Evolutionary conservation across 345 rosid genomes (phyloP).

Genomic region (Pugionium dolabratum): DNA sequence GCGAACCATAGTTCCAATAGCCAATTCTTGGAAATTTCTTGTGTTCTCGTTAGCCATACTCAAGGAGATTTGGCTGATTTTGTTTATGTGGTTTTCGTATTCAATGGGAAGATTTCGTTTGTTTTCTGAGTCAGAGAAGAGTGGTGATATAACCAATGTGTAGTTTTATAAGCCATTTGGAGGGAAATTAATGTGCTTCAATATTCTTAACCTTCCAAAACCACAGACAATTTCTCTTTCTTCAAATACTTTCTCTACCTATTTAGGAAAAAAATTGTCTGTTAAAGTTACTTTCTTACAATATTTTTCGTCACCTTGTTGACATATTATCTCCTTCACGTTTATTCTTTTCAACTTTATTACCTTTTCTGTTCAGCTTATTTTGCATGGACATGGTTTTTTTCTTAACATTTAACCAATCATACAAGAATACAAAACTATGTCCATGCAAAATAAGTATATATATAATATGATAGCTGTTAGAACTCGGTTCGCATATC

Average conservation of each 20-base stretch:
- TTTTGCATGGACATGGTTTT: not conserved
- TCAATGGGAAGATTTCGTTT: not conserved
- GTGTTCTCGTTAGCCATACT: conserved; percentile 1
- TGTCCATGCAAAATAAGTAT: conserved; percentile 11
- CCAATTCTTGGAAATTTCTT: not conserved
- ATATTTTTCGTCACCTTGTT: not conserved
- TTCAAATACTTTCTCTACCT: conserved; percentile 5
- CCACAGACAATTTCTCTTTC: not conserved
- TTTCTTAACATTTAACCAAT: not conserved
- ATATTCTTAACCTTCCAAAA: not conserved
- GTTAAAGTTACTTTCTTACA: conserved; percentile 3
- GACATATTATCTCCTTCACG: not conserved
- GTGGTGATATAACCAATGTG: not conserved
- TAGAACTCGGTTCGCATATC: too few species aligned
- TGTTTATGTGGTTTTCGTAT: not conserved
- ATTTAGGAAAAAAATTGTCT: not conserved
- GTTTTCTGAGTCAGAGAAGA: not conserved
- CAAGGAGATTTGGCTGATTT: not conserved
- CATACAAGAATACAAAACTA: not conserved
- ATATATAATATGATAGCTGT: not conserved
- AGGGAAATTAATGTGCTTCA: not conserved
- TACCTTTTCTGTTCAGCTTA: conserved; percentile 1
- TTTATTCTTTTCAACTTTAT: not conserved
- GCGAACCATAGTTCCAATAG: not conserved
- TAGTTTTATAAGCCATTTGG: not conserved